Conservation (phyloP, 495 filamentous ascomycete genomes). For the Collariella sp. region DNA sequence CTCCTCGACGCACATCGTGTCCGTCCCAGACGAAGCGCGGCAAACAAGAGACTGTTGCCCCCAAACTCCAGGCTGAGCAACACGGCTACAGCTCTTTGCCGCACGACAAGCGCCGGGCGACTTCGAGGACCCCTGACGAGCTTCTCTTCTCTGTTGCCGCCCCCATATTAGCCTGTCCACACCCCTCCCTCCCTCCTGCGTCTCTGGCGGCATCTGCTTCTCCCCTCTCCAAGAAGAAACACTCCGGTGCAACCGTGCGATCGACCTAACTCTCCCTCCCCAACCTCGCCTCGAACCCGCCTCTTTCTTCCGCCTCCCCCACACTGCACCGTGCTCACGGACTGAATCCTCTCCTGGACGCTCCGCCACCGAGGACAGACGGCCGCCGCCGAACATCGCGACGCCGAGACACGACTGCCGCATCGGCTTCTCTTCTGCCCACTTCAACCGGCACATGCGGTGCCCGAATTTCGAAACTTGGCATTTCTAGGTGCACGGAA, state of each 20-base stretch:
- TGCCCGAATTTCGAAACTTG: constrained; percentile 19
- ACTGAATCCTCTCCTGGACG: background rate
- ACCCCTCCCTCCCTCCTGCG: constrained; percentile 23
- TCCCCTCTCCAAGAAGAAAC: constrained; percentile 10
- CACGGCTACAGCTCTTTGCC: background rate
- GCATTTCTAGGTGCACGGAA: constrained; percentile 28
- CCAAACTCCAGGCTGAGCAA: no score
- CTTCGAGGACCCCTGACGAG: background rate
- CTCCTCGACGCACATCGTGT: background rate
- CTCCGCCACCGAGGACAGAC: constrained; percentile 9
- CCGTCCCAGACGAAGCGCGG: background rate
- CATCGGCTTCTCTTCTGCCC: no score
- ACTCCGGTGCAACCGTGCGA: constrained; percentile 24
- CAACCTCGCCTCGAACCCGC: constrained; percentile 25
- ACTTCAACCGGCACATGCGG: constrained; percentile 23
- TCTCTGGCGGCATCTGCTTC: constrained; percentile 32
- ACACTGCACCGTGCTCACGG: constrained; percentile 6
- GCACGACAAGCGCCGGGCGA: constrained; percentile 34
- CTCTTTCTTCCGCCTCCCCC: constrained; percentile 20
- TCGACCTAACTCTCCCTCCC: constrained; percentile 22
- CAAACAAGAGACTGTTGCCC: background rate
- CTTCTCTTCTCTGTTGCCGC: constrained; percentile 22
- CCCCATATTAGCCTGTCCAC: constrained; percentile 21
- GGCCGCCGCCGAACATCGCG: constrained; percentile 11
- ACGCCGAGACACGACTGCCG: background rate